A percentile compares a stretch with the other conserved stretches of the same genome.
phyloP scores from a whole-genome alignment of 306 rosid species.

The Cyamopsis tetragonoloba region DNA sequence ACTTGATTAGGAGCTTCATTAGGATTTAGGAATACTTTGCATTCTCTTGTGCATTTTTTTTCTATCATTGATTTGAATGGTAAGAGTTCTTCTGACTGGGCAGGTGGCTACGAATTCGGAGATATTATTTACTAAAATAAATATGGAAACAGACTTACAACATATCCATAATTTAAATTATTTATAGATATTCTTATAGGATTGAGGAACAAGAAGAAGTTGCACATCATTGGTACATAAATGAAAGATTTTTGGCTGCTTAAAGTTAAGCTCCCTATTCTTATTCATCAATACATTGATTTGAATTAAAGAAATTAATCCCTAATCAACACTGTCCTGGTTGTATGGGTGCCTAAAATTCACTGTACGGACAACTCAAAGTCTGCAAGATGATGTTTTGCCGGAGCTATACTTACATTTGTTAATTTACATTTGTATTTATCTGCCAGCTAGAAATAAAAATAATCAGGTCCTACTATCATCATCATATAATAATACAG shows the following conservation, averaged over 20 bases:
- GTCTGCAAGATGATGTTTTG: neutral
- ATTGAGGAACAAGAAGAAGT: neutral
- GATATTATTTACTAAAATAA: neutral
- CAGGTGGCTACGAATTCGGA: neutral
- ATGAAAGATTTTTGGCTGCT: constrained; percentile 16
- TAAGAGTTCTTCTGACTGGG: constrained; percentile 4
- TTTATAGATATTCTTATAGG: neutral
- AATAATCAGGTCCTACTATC: neutral
- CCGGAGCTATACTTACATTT: too few relatives aligned
- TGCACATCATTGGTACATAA: neutral
- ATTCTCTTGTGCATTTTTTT: neutral
- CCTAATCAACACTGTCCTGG: constrained; percentile 3
- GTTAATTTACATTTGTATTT: too few relatives aligned
- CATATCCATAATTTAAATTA: neutral
- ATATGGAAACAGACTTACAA: constrained; percentile 1
- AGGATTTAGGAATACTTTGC: neutral
- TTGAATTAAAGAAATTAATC: constrained; percentile 4
- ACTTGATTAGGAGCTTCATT: constrained; percentile 11
- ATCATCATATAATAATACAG: too few relatives aligned
- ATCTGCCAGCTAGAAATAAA: too few relatives aligned
- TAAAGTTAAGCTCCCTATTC: neutral
- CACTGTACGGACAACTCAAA: constrained; percentile 5
- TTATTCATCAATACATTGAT: too few relatives aligned
- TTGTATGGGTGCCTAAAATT: neutral
- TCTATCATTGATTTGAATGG: constrained; percentile 6